Evolutionary conservation across 2,329 filamentous ascomycete species (phyloP).

Genomic region (Chlorencoelia australis): DNA sequence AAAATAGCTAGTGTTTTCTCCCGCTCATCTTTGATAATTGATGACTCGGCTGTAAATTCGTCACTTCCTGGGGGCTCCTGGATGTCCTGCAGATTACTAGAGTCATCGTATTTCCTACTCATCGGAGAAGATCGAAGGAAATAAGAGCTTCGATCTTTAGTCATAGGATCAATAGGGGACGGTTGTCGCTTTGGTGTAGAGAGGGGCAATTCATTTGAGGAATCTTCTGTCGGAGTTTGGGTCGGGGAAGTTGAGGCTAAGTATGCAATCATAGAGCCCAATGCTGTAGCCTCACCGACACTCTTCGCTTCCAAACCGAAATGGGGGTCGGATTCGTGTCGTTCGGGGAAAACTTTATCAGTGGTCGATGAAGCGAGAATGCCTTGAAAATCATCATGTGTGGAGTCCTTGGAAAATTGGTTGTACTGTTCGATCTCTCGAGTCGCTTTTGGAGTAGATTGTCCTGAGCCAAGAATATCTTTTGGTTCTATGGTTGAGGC

Average conservation of each 20-base stretch:
- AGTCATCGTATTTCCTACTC: slow-evolving; percentile 10
- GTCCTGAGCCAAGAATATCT: slow-evolving; percentile 49
- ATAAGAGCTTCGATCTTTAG: slow-evolving; percentile 35
- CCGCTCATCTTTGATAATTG: slow-evolving; percentile 9
- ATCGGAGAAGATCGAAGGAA: slow-evolving; percentile 32
- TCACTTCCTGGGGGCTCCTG: slow-evolving; percentile 12
- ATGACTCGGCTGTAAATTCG: slow-evolving; percentile 3
- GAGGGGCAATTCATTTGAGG: slow-evolving; percentile 13
- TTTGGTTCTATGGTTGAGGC: slow-evolving; percentile 26
- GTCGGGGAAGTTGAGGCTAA: slow-evolving; percentile 14
- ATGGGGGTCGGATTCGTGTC: too few relatives aligned
- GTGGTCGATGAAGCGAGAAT: too few relatives aligned
- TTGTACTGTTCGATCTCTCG: slow-evolving; percentile 25
- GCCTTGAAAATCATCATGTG: slow-evolving; percentile 1
- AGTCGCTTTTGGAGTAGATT: slow-evolving; percentile 56
- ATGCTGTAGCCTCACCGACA: slow-evolving; percentile 14
- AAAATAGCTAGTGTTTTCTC: slow-evolving; percentile 12
- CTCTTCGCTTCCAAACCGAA: slow-evolving; percentile 7
- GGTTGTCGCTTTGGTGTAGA: slow-evolving; percentile 29
- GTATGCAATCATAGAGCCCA: slow-evolving; percentile 17
- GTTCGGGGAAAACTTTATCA: too few relatives aligned
- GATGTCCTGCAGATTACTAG: slow-evolving; percentile 12
- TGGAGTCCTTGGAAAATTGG: slow-evolving; percentile 6
- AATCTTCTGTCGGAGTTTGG: slow-evolving; percentile 21
- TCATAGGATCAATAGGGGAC: slow-evolving; percentile 32